phyloP scores from a whole-genome alignment of 2,329 filamentous ascomycete genomes.

The Aspergillus pseudoterreus region DNA sequence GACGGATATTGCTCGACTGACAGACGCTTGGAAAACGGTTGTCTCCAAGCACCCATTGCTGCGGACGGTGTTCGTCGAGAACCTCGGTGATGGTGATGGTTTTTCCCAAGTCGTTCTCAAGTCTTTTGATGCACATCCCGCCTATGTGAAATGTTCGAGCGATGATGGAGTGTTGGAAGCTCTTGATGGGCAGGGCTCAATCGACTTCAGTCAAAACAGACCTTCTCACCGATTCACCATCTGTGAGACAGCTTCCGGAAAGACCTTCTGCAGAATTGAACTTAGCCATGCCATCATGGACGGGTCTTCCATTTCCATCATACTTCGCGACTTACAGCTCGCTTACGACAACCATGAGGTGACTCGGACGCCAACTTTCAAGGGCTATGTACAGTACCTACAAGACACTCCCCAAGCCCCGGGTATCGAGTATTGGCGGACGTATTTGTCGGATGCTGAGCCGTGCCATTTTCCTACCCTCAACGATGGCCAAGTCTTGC shows the following conservation, averaged over 20 bases:
- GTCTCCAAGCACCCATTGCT: constrained; percentile 32
- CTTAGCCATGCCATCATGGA: constrained; percentile 53
- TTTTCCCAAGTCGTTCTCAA: constrained; percentile 36
- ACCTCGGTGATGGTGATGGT: constrained; percentile 25
- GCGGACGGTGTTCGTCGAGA: constrained; percentile 36
- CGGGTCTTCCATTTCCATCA: constrained; percentile 48
- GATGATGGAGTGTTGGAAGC: constrained; percentile 27
- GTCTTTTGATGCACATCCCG: constrained; percentile 22
- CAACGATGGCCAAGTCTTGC: constrained; percentile 22
- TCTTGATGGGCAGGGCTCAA: constrained; percentile 26
- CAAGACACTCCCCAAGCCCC: constrained; percentile 19
- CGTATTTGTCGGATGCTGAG: constrained; percentile 30
- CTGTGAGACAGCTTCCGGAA: constrained; percentile 36
- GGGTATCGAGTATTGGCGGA: constrained; percentile 37
- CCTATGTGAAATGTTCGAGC: constrained; percentile 26
- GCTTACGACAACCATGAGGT: constrained; percentile 44
- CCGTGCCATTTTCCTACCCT: constrained; percentile 36
- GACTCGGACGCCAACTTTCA: constrained; percentile 33
- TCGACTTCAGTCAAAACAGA: constrained; percentile 22
- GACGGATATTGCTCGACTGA: constrained; percentile 25
- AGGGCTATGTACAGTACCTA: constrained; percentile 32
- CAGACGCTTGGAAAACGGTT: constrained; percentile 29
- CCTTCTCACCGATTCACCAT: constrained; percentile 47
- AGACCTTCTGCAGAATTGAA: constrained; percentile 46
- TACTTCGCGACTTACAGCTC: constrained; percentile 44